Evolutionary conservation across 176 grass and related monocot genomes (phyloP), one percentile per base, ranked within the genome.

Genomic region (Avena insularis): DNA sequence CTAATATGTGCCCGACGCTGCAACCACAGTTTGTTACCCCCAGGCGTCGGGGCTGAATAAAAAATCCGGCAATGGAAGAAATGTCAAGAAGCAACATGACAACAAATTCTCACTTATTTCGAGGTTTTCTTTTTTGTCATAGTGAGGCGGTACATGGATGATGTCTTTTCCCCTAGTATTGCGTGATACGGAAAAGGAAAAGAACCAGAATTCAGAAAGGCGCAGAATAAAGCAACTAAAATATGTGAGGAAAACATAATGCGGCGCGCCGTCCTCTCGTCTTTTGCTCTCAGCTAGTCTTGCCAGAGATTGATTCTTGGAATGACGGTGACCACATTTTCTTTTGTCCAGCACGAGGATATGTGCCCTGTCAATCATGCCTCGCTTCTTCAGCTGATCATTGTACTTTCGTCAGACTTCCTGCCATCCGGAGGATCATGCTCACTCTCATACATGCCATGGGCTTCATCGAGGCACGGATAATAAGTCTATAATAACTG

Each of bases 261-360:
- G 75, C 16, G 31, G 50, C 29, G 49, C 50, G 29, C 50, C 75
- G 50, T 10, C 75, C 75, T 56, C 50, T 35, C 2, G 15, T 31
- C 50, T 56, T 55, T 77, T 36, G 3, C 15, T 77, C 21, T 31
- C 40, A 46, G 19, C 19, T 46, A 46, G 38, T 46, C 19, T 33
- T 76, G 27, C 48, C 3, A 6, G 27, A 29, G 23, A 29, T 16
- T 76, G 72, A 76, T 76, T 76, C 75, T 77, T 35, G 75, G 74
- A 77, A 77, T 77, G 75, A 35, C 75, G 75, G 75, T 77, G 75
- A 19, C 75, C 50, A 56, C 9, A 56, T 77, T 56, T 77, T 35
- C 27, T 53, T 54, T 77, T 55, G 16, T 56, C 75, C 16, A 2
- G 50, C 49, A 55, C 8, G 16, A 29, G 27, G 27, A 77, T 77